Base-by-base conservation (phyloP, 495 filamentous ascomycete species). In the Aspergillus homomorphus region DNA sequence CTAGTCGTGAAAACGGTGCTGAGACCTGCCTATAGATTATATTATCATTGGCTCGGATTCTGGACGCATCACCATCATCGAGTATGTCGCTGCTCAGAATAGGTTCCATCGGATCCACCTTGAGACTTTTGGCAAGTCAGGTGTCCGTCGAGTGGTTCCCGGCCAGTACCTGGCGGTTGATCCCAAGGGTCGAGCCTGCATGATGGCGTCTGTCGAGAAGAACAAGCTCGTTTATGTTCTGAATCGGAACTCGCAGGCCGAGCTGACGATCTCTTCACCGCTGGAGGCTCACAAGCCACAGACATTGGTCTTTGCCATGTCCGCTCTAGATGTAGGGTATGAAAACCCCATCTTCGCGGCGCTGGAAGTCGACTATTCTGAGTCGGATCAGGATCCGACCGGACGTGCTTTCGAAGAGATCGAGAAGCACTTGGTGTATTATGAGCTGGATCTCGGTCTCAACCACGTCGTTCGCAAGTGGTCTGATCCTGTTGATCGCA, bases 221-320 rank as follows among this genome's bases (percentile, higher is more conserved):
- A 98, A 98, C 75, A 98, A 98, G 77, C 89, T 99, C 63, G 95
- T 98, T 68, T 99, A 98, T 73, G 93, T 98, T 67, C 81, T 99
- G 54, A 97, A 97, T 76, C 88, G 95, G 42, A 96, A 96, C 74
- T 83, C 91, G 41, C 90, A 96, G 74, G 91, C 90, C 30, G 91
- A 96, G 69, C 82, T 98, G 66, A 94, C 91, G 23, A 98, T 98
- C 42, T 99, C 95, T 6, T 97, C 92, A 16, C 93, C 95, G 1
- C 78, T 98, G n/a, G 95, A 98, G 74, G 95, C 95, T 6, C 94
- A 98, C 73, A 95, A 92, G 71, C 84, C 91, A n/a, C 92, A 96
- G 54, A 94, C 90, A 1, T 70, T 98, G 52, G 91, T 97, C 16
- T 91, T 96, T 59, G 89, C 89, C 9, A 73, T 98, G 62, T 86